phyloP scores from a whole-genome alignment of 139 green algal genomes.

The Volvox africanus region DNA sequence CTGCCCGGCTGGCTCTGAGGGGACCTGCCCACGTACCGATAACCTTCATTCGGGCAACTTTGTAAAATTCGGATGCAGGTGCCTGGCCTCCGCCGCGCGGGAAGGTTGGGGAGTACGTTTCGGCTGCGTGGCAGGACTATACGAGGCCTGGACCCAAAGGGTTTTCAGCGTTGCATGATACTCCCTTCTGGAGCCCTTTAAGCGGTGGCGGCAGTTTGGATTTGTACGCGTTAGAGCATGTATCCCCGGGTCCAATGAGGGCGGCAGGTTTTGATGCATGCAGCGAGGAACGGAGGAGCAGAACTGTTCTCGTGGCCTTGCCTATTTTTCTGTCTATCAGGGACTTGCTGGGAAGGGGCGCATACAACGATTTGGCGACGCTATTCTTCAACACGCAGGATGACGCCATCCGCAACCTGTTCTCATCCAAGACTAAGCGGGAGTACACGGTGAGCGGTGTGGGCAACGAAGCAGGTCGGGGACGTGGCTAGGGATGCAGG shows the following conservation, averaged over 20 bases:
- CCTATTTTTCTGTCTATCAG: neutral
- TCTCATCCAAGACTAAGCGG: slow-evolving; percentile 74
- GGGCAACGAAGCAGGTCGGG: neutral
- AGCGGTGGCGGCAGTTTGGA: no score
- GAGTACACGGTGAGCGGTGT: slow-evolving; percentile 72
- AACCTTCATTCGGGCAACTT: slow-evolving; percentile 80
- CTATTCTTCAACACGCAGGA: slow-evolving; percentile 93
- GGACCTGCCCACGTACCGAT: slow-evolving; percentile 70
- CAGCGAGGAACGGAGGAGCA: no score
- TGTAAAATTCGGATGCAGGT: slow-evolving; percentile 71
- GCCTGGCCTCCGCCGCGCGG: slow-evolving; percentile 13
- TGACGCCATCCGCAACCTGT: slow-evolving; percentile 90
- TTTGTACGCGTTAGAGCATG: no score
- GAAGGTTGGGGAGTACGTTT: no score
- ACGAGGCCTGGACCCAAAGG: no score
- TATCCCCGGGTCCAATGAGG: no score
- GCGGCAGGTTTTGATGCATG: no score
- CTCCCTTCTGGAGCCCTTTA: no score
- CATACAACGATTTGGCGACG: slow-evolving; percentile 88
- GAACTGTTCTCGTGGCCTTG: no score
- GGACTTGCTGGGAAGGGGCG: slow-evolving; percentile 16
- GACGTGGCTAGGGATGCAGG: neutral
- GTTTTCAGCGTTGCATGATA: no score
- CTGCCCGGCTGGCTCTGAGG: slow-evolving; percentile 62
- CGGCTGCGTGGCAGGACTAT: no score